Evolutionary conservation across 2,329 filamentous ascomycete genomes (phyloP).

Genomic region (Exophiala sideris): DNA sequence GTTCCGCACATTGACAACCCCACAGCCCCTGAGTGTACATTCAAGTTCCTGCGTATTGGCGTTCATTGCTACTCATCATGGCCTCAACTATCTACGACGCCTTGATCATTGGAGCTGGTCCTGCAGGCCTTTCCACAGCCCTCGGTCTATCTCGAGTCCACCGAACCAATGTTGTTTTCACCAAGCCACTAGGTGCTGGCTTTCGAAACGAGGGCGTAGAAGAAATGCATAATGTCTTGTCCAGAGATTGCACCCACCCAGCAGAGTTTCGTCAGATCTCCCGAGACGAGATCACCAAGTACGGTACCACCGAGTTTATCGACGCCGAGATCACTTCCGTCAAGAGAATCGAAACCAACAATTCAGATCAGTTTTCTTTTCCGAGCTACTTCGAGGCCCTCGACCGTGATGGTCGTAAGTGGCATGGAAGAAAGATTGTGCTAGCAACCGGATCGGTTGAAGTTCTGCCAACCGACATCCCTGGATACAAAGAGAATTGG

Average conservation of each 20-base stretch:
- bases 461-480: conserved; percentile 2
- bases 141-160: conserved; percentile 27
- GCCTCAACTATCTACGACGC: conserved; percentile 6
- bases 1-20: no score
- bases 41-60: no score
- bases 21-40: no score
- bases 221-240: conserved; percentile 23
- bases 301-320: conserved; percentile 16
- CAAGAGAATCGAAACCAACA: not conserved
- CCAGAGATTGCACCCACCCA: conserved; percentile 28
- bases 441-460: not conserved
- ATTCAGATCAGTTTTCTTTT: not conserved
- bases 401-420: not conserved
- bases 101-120: conserved; percentile 19
- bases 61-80: no score
- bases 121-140: conserved; percentile 27
- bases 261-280: conserved; percentile 23
- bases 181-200: conserved; percentile 20
- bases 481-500: conserved; percentile 6
- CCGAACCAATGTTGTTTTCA: conserved; percentile 20
- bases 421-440: conserved; percentile 1
- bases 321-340: conserved; percentile 7
- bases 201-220: conserved; percentile 29
- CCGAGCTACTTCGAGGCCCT: conserved; percentile 1
- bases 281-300: conserved; percentile 22